Base-by-base conservation (phyloP, 139 green algal genomes). In the Diplosphaera chodatii region DNA sequence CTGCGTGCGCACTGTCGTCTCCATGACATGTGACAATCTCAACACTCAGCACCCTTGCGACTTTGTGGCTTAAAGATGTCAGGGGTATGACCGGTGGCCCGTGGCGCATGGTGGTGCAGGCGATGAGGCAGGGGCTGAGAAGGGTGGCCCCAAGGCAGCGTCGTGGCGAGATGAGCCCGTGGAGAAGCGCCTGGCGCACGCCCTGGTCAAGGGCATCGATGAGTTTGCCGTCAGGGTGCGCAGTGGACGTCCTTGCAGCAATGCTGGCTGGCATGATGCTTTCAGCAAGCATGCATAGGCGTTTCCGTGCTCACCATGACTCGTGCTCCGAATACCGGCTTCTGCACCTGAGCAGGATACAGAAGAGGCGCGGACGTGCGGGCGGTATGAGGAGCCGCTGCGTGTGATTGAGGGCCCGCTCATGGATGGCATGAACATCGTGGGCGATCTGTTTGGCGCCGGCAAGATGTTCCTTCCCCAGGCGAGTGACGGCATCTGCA, bases 381-480 rank as follows among this genome's bases (percentile, higher is more conserved):
- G 84, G 32, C 76, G 76, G 79, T 98, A 96, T 73, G 71, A 75
- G 0, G 80, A 83, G 66, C 92, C 94, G 22, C 82, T 99, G 31
- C 73, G 94, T 22, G 94, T 99, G 65, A 99, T 99, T 70, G 95
- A 99, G 86, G 91, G 91, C 0, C 95, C 95, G 1, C 86, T 99
- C 18, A 99, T 99, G 95, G 92, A 96, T 66, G 95, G 95, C 79
- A 99, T 99, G 95, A 99, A 98, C 66, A 88, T 97, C 0, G 95
- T 99, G 22, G 95, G 95, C 31, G 95, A 99, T 82, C 82, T 98
- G 23, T 99, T 99, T 68, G 95, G 95, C 34, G 89, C 94, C 16
- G 95, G 95, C 67, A 98, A 98, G 87, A 98, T 99, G 91, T 99
- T 99, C 80, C 80, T 99, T 75, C 95, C 95, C 0, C 91, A 97